phyloP scores from a whole-genome alignment of 2,329 filamentous ascomycete genomes.

The Neopestalotiopsis clavispora region DNA sequence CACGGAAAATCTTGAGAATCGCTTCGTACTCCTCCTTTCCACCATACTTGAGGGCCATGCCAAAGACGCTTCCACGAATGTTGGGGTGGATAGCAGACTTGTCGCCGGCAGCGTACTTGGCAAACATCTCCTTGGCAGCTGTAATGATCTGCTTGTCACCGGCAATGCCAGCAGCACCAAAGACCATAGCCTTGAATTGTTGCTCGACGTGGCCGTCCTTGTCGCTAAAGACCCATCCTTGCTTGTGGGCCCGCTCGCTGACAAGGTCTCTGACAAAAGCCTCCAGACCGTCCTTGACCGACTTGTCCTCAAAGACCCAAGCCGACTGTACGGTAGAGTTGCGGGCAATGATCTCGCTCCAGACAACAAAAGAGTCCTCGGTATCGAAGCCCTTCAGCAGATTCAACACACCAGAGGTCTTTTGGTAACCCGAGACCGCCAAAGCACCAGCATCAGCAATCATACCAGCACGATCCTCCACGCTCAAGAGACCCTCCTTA shows the following conservation, averaged over 20 bases:
- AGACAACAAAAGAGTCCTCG: constrained; percentile 90
- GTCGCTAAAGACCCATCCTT: constrained; percentile 88
- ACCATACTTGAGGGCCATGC: constrained; percentile 82
- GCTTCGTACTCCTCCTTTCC: constrained; percentile 84
- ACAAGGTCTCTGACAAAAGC: constrained; percentile 81
- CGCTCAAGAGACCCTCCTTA: constrained; percentile 77
- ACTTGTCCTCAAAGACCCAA: constrained; percentile 86
- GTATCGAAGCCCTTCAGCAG: constrained; percentile 84
- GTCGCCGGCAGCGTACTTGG: constrained; percentile 81
- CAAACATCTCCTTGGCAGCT: constrained; percentile 89
- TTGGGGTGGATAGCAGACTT: constrained; percentile 87
- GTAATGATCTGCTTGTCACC: constrained; percentile 80
- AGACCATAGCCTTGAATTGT: constrained; percentile 93
- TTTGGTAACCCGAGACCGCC: constrained; percentile 89
- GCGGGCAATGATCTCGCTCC: constrained; percentile 87
- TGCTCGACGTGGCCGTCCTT: constrained; percentile 87
- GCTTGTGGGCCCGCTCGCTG: constrained; percentile 78
- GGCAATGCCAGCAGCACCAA: constrained; percentile 79
- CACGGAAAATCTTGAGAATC: constrained; percentile 76
- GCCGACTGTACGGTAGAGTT: constrained; percentile 80
- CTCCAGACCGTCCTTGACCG: constrained; percentile 76
- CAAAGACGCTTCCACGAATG: constrained; percentile 84
- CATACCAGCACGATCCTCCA: constrained; percentile 94
- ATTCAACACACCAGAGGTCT: constrained; percentile 86
- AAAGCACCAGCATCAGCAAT: constrained; percentile 91